phyloP scores from a whole-genome alignment of 257 asterid species.

The Primulina huaijiensis region DNA sequence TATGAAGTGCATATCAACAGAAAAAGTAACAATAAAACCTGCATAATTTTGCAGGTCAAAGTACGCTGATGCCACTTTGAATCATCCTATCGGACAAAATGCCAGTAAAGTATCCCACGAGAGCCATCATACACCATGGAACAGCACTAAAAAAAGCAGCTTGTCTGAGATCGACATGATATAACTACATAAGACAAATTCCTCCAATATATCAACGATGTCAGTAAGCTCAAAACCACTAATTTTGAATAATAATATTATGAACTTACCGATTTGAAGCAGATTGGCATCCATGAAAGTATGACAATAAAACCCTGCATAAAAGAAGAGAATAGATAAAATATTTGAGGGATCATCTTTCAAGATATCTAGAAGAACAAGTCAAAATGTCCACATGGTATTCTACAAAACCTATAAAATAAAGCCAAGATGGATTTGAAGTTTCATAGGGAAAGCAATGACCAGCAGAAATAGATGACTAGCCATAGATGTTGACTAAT shows the following conservation, averaged over 20 bases:
- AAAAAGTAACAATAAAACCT: conserved; percentile 42
- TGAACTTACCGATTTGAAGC: conserved; percentile 72
- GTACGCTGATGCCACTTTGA: conserved; percentile 70
- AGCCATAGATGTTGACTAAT: neutral
- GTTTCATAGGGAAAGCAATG: conserved; percentile 10
- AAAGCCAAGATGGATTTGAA: conserved; percentile 13
- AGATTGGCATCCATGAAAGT: conserved; percentile 99
- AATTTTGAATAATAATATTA: too few species aligned
- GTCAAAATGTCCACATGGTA: neutral
- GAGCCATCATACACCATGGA: conserved; percentile 98
- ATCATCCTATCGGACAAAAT: conserved; percentile 81
- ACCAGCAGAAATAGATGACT: conserved; percentile 6
- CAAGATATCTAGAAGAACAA: conserved; percentile 10
- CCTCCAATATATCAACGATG: conserved; percentile 20
- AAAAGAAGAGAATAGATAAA: conserved; percentile 23
- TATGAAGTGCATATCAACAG: conserved; percentile 10
- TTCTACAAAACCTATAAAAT: neutral
- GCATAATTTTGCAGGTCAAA: conserved; percentile 91
- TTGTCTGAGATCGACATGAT: conserved; percentile 84
- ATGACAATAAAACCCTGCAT: conserved; percentile 91
- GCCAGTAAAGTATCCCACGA: conserved; percentile 84
- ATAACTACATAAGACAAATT: conserved; percentile 50
- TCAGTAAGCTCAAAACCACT: conserved; percentile 7
- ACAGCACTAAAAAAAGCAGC: conserved; percentile 99
- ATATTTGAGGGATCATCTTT: conserved; percentile 17